Evolutionary conservation across 2,329 filamentous ascomycete species (phyloP), one percentile per base, ranked within the genome.

Genomic region (Boeremia lycopersici): DNA sequence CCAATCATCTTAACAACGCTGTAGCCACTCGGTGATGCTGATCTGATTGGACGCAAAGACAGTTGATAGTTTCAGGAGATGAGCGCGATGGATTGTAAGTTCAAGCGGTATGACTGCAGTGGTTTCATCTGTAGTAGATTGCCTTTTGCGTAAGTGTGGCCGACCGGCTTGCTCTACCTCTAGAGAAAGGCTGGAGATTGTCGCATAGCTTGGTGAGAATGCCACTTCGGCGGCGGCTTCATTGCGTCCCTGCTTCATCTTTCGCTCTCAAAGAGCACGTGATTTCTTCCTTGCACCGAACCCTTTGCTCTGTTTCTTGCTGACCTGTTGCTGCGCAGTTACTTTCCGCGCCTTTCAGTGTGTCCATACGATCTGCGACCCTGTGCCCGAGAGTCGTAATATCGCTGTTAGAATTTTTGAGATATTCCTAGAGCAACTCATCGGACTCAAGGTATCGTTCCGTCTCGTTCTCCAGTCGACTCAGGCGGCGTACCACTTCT

Each of bases 311-410:
- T 65, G 28, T 56, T 62, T 55, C 30, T 63, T 59, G 12, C 25
- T 38, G 3, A 48, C 34, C 63, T 66, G 4, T 61, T 61, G 17
- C 61, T 60, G 31, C 51, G 54, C 11, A 54, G 48, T 33, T 64
- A 65, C 43, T 57, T 64, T 12, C 56, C 57, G 60, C 62, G 8
- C 62, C 60, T n/a, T 60, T 60, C 11, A 62, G 36, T 39, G 57
- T 65, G 17, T 52, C 57, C 2, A 48, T 50, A 34, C 61, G 59
- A 7, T 49, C 56, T 2, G 49, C 48, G 19, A 59, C 7, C 23
- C 19, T 15, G 15, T 19, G 1, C 7, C 11, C 4, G 7, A 38
- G 35, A 4, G 17, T 19, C 8, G 35, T 7, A 12, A 38, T 17
- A 11, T 38, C 35, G 7, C 35, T 23, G 4, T 38, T 17, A 15